Evolutionary conservation across 2,329 filamentous ascomycete genomes (phyloP), one percentile per base, ranked within the genome.

Genomic region (Ceratocystis smalleyi): DNA sequence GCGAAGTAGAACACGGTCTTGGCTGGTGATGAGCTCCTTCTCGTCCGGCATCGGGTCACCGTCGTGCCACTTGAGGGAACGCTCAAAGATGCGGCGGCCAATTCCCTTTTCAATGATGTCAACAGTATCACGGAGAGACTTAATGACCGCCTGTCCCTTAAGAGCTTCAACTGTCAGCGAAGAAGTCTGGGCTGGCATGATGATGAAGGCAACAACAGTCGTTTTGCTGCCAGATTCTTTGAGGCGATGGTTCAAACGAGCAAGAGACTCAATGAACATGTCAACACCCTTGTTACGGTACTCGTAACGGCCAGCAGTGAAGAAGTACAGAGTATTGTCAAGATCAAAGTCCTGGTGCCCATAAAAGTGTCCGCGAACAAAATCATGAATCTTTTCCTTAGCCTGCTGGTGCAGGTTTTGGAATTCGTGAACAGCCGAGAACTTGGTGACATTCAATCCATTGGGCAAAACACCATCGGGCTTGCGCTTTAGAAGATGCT

Each of bases 261-360:
- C 94, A 68, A 99, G 78, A 2, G 91, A 94, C 76, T 99, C 94
- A 69, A 99, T 95, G 75, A 97, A 99, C 94, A 99, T 97, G 75
- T 99, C 94, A 8, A 96, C 92, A 72, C 94, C 94, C 77, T 99
- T 99, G 73, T 99, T 99, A 68, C 94, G 82, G 81, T 92, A 99
- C 75, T 99, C 94, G 72, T 99, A 99, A 68, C 94, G 88, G 67
- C 94, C 94, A 5, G 94, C 88, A 2, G 91, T 99, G 79, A 99
- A 99, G 77, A 97, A 87, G 77, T 96, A 99, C 43, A 99, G 82
- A 0, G 94, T 99, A 75, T 97, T 96, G 67, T 97, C 91, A 15
- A 91, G 85, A 67, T 96, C 90, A 69, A 97, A 97, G 73, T 99
- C 91, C 73, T 96, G 95, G 77, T 97, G 91, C 10, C 94, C 94